A percentile compares a stretch with the other conserved stretches of the same genome.
Evolutionary conservation across 1,139 yeast species (phyloP).

Genomic region (Blastobotrys capitulatus): DNA sequence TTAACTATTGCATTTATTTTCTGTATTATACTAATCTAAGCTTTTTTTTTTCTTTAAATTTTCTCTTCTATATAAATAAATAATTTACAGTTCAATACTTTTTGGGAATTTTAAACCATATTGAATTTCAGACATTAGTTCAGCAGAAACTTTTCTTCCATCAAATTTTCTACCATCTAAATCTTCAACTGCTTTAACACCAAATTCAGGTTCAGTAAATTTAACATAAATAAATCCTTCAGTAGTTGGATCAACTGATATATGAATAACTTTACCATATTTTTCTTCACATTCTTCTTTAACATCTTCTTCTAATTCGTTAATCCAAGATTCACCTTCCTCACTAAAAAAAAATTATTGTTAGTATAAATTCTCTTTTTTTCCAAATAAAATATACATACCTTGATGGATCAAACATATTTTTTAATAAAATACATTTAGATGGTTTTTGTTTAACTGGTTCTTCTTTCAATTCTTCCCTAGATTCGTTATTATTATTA

Average conservation of each 20-base stretch:
- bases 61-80: neutral
- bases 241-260: constrained; percentile 29
- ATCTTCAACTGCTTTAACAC: constrained; percentile 32
- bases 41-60: neutral
- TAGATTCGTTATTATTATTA: constrained; percentile 22
- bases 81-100: neutral
- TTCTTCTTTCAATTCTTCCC: constrained; percentile 1
- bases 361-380: constrained; percentile 1
- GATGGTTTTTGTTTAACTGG: constrained; percentile 20
- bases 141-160: constrained; percentile 32
- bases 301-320: constrained; percentile 37
- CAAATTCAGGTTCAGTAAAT: constrained; percentile 29
- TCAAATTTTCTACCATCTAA: constrained; percentile 37
- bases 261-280: constrained; percentile 35
- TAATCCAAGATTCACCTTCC: constrained; percentile 33
- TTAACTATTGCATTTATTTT: neutral
- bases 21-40: neutral
- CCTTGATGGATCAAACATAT: constrained; percentile 36
- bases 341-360: constrained; percentile 29
- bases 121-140: constrained; percentile 33
- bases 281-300: constrained; percentile 35
- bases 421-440: constrained; percentile 31
- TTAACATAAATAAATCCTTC: constrained; percentile 35
- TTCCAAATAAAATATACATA: constrained; percentile 18
- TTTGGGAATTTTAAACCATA: constrained; percentile 21